Percentiles rank a stretch among this genome's conserved stretches.
These are phyloP conservation scores for Rubroshorea leprosula DNA, from an alignment of 345 rosid genomes.

Conservation along the genomic window DNA sequence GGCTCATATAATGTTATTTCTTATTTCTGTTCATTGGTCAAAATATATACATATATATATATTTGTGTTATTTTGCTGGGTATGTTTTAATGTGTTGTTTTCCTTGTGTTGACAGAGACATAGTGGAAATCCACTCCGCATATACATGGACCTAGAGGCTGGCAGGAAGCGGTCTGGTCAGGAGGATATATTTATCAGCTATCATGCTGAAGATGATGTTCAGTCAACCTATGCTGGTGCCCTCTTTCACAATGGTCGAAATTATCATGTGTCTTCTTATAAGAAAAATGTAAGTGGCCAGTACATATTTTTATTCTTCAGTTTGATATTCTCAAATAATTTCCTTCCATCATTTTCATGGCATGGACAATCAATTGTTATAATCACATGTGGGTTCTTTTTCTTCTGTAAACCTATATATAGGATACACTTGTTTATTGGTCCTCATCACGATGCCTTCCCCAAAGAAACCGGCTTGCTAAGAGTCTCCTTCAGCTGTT, in stretches of 20 bases:
- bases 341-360: no score
- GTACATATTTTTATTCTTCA: background rate
- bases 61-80: no score
- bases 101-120: conserved; percentile 45
- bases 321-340: background rate
- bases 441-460: conserved; percentile 91
- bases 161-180: conserved; percentile 75
- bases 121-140: conserved; percentile 78
- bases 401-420: conserved; percentile 21
- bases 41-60: background rate
- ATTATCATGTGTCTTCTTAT: conserved; percentile 53
- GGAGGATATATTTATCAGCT: conserved; percentile 86
- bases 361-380: no score
- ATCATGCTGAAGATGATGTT: conserved; percentile 81
- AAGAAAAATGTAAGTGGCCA: conserved; percentile 58
- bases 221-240: conserved; percentile 89
- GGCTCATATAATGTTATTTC: no score
- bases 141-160: conserved; percentile 92
- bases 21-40: no score
- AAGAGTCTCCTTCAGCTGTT: conserved; percentile 53
- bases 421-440: conserved; percentile 79
- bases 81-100: background rate
- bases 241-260: conserved; percentile 83
- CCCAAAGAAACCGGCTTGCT: conserved; percentile 65
- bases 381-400: background rate